A percentile compares a stretch with the other conserved stretches of the same genome.
Conservation (phyloP, 1,284 basidiomycete species). For the Papiliotrema terrestris region DNA sequence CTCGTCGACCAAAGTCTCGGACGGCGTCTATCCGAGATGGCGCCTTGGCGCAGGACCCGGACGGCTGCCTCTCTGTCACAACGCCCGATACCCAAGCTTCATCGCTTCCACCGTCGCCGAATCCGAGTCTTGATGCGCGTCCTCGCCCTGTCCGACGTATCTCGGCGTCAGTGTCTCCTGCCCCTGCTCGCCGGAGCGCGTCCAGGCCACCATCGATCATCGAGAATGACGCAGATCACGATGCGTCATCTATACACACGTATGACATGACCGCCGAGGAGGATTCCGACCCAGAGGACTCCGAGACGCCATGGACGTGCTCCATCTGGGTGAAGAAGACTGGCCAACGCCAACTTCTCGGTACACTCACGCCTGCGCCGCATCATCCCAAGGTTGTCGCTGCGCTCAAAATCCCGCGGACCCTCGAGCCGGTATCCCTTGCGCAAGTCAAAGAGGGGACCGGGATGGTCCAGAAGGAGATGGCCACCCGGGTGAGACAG, state of each 20-base stretch:
- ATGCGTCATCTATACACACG: background rate
- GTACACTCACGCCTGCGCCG: constrained; percentile 82
- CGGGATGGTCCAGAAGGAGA: constrained; percentile 2
- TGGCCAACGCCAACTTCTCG: constrained; percentile 49
- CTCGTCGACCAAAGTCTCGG: background rate
- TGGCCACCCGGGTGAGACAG: constrained; percentile 30
- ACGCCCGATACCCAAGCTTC: background rate
- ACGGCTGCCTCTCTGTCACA: background rate
- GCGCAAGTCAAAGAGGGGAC: constrained; percentile 8
- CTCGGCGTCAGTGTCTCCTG: constrained; percentile 10
- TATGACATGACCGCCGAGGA: constrained; percentile 14
- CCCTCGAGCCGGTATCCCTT: constrained; percentile 65
- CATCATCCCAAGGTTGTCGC: constrained; percentile 95
- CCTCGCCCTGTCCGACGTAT: constrained; percentile 23
- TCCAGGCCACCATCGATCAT: constrained; percentile 1
- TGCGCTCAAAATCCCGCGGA: constrained; percentile 82
- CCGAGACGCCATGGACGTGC: constrained; percentile 92
- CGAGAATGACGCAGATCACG: background rate
- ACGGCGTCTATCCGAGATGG: constrained; percentile 1
- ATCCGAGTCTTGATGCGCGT: constrained; percentile 16
- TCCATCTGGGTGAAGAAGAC: constrained; percentile 48
- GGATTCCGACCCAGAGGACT: constrained; percentile 88
- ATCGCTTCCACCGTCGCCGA: constrained; percentile 13
- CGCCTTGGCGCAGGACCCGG: background rate
- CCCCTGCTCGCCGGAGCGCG: background rate